Base-by-base conservation (phyloP, 805 yeast species). In the Teunomyces tritomae region DNA sequence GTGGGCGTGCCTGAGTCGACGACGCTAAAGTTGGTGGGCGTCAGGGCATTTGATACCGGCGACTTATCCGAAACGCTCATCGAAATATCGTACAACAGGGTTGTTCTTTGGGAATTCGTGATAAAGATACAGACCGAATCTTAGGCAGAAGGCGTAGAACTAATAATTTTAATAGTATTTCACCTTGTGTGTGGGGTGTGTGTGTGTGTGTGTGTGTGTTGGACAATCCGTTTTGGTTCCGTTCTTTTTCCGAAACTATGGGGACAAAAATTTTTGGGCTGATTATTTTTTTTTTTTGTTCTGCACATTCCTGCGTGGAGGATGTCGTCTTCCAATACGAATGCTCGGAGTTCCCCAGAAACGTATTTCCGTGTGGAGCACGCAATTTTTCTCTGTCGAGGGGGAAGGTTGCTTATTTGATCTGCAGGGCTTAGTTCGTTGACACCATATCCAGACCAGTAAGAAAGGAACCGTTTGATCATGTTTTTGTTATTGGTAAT, bases 41-140 rank as follows among this genome's bases (percentile, higher is more conserved):
- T 51, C 30, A 52, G 49, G 4, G 47, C 47, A 20, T 29, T 36
- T 20, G 52, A 46, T 3, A 47, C 46, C 13, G 55, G 55, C 42
- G 52, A 49, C 47, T 46, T 41, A 28, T 36, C 47, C 30, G 49
- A 49, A 17, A 45, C 49, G 32, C 52, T 49, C 55, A 49, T 51
- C 39, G 5, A 20, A 20, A n/a, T 6, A 33, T 33, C 11, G 9
- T 8, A 33, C 36, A 33, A 17, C 17, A 13, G 24, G 17, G 13
- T 13, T 7, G 16, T 13, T 30, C 33, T 30, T 20, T 20, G 24
- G 24, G 6, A 20, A 20, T 20, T 20, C 24, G 24, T 20, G 24
- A 20, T 20, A 20, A 20, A 20, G 24, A 20, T 20, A 20, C 24
- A 20, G 24, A 20, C 24, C 24, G 24, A 6, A 20, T 20, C 24